phyloP scores from a whole-genome alignment of 2,329 filamentous ascomycete genomes.

The Cladosporium sp. region DNA sequence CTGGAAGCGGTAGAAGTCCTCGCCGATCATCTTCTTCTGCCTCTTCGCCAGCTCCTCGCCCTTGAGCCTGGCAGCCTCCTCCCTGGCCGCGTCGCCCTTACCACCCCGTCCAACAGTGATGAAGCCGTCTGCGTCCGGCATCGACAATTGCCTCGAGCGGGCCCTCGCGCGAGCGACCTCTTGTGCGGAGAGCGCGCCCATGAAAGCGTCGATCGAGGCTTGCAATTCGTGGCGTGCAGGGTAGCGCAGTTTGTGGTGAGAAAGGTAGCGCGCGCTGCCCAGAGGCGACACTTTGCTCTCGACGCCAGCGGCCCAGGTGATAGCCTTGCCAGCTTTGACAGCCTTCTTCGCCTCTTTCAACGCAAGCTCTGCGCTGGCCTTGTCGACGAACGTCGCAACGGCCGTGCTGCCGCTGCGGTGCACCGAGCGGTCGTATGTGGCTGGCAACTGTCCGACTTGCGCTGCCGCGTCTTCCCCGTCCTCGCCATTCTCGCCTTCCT shows the following conservation, averaged over 20 bases:
- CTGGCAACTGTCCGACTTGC: constrained; percentile 56
- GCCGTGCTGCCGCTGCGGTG: constrained; percentile 75
- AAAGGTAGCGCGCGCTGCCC: constrained; percentile 54
- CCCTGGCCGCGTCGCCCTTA: constrained; percentile 68
- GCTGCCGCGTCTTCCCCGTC: constrained; percentile 39
- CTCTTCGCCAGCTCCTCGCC: constrained; percentile 62
- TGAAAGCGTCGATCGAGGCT: constrained; percentile 77
- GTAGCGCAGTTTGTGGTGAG: constrained; percentile 70
- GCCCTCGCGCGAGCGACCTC: constrained; percentile 65
- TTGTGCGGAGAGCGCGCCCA: constrained; percentile 70
- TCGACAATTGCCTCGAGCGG: constrained; percentile 65
- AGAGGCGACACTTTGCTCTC: constrained; percentile 58
- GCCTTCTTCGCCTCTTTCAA: constrained; percentile 72
- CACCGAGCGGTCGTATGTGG: constrained; percentile 70
- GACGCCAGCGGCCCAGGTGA: constrained; percentile 67
- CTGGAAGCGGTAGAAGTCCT: constrained; percentile 84
- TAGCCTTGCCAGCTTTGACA: constrained; percentile 54
- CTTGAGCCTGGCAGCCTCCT: constrained; percentile 66
- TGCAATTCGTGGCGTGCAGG: constrained; percentile 69
- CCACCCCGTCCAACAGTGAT: constrained; percentile 85
- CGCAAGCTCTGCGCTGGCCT: constrained; percentile 71
- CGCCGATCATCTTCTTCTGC: constrained; percentile 61
- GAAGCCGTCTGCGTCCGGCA: constrained; percentile 94
- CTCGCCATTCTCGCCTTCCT: constrained; percentile 39
- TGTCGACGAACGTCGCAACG: constrained; percentile 80